Evolutionary conservation across 1,284 basidiomycete genomes (phyloP), one percentile per base, ranked within the genome.

Genomic region (Apiotrichum gracile): DNA sequence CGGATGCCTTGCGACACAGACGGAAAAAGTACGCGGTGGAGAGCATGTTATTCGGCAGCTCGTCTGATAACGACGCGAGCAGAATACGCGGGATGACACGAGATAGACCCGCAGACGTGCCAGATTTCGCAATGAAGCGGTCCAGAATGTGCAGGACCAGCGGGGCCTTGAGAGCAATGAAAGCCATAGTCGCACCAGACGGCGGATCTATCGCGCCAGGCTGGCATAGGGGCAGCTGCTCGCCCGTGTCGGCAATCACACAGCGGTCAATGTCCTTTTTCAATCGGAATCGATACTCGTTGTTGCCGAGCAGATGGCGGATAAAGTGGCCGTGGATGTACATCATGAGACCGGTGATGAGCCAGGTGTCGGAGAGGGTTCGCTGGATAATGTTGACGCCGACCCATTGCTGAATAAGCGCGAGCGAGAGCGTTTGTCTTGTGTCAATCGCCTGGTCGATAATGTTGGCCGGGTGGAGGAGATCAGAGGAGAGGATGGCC

Each of bases 181-280:
- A 98, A 4, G 88, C 82, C 25, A 92, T 76, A 26, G 81, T 79
- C 13, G 82, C 78, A 2, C 85, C 73, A 60, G 93, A 89, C 3
- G 91, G 90, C 1, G 93, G 88, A 62, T 94, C 90, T 38, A 82
- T 72, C 1, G 73, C 64, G 52, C 89, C 87, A 1, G 92, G 91
- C 65, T 94, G 87, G 72, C 92, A 97, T 51, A 99, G 85, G 1
- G 96, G 96, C 42, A 88, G 87, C 83, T 94, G 90, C 21, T 83
- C 81, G 22, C 91, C 91, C 46, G 87, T 84, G 72, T 99, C 96
- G 78, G 85, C 82, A 57, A 86, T 84, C 27, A 91, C 81, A 41
- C 96, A 87, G n/a, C 91, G 86, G 61, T 93, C 86, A 81, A 97
- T 94, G 70, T 98, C 96, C 73, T 92, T 93, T 78, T 94, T 94